Base-by-base conservation (phyloP, 257 asterid species). In the Cinchona pubescens region DNA sequence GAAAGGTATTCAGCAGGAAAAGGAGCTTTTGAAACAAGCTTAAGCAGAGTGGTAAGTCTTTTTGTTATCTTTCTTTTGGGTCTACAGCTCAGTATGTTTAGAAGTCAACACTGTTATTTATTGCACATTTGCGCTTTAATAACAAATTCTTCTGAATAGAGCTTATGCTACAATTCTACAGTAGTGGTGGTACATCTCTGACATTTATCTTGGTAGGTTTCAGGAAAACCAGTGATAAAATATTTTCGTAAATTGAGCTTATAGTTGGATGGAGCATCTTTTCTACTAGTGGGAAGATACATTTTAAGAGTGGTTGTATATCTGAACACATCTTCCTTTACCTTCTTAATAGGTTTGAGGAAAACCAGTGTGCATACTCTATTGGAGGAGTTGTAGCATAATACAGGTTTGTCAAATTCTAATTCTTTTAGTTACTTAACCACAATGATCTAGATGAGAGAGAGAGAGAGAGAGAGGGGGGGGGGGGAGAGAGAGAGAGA, bases 21-120 rank as follows among this genome's bases (percentile, higher is more conserved):
- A 92, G 99, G 84, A 79, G 99, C 80, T 92, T 95, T 83, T 85
- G 99, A 29, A 95, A 95, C 85, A 95, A 92, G 87, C 73, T 95
- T 30, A 95, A 92, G 86, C 92, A 92, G 84, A 88, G 87, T 81
- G 89, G 93, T 86, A 79, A 48, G 63, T n/a, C 58, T 53, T 79
- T 74, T 62, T 7, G n/a, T 56, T 21, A 14, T 23, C 23, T 64
- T 27, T 55, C 61, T 55, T 14, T 18, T 51, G 25, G 7, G 7
- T 30, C 18, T 10, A 4, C 30, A 32, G 46, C 58, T 76, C 9
- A 23, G 23, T 32, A 21, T 58, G 18, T 59, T 59, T n/a, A 21
- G 40, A 55, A 14, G 23, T 19, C 49, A 8, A 43, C 55, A 30
- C 19, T 46, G n/a, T 25, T 14, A 6, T 4, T 73, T 43, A 29